Percentiles rank a stretch among this genome's conserved stretches.
Conservation (phyloP, 2,329 filamentous ascomycete genomes). For the Fusarium pseudonygamai region DNA sequence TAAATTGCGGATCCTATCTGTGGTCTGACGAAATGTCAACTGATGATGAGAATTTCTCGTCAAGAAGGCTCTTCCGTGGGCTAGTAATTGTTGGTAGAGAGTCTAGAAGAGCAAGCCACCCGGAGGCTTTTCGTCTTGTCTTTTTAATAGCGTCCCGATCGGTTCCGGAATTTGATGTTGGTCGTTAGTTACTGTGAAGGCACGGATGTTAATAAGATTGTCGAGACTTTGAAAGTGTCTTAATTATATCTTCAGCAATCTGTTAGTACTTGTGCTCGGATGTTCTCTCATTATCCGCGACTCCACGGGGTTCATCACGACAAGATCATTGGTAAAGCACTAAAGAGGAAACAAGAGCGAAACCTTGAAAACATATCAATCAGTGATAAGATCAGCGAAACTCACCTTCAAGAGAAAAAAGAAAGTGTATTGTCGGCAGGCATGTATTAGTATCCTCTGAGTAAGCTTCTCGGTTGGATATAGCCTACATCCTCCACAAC, state of each 20-base stretch:
- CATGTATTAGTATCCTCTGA: background rate
- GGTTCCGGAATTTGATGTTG: slow-evolving; percentile 19
- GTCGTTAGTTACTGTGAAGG: background rate
- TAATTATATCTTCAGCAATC: background rate
- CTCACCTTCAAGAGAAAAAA: background rate
- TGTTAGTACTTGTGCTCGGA: background rate
- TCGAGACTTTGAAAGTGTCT: too few species aligned
- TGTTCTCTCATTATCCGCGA: background rate
- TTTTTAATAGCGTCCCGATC: background rate
- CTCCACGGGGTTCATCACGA: background rate
- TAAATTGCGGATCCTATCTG: slow-evolving; percentile 12
- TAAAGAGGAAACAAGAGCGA: background rate
- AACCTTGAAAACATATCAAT: background rate
- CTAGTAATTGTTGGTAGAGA: background rate
- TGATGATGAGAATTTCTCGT: background rate
- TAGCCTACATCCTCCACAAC: slow-evolving; percentile 16
- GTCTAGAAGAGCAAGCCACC: background rate
- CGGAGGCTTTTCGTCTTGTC: slow-evolving; percentile 29
- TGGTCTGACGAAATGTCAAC: background rate
- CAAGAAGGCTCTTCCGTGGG: background rate
- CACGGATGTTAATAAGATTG: background rate
- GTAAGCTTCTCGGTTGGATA: background rate
- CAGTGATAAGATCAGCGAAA: background rate
- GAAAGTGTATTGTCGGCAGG: background rate
- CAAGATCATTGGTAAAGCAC: background rate